A percentile compares a stretch with the other conserved stretches of the same genome.
Conservation (phyloP, 164 flowering plant species). For the Chloranthus sessilifolius region DNA sequence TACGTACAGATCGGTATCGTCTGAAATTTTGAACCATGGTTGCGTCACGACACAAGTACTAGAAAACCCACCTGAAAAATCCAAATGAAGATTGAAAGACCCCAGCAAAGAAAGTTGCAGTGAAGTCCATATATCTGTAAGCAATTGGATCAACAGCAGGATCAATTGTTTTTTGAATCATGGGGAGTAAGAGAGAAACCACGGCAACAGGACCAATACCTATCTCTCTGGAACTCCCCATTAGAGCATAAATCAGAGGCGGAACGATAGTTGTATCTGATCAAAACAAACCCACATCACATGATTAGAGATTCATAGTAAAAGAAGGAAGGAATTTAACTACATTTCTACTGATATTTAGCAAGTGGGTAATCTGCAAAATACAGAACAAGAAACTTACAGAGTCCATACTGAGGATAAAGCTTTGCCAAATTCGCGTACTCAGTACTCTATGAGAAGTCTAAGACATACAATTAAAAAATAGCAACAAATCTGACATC, state of each 20-base stretch:
- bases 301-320: too few species aligned
- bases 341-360: too few species aligned
- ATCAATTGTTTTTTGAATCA: conserved; percentile 48
- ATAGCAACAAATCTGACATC: neutral
- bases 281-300: conserved; percentile 2
- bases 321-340: too few species aligned
- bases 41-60: too few species aligned
- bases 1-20: too few species aligned
- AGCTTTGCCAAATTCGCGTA: conserved; percentile 83
- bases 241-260: conserved; percentile 67
- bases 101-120: conserved; percentile 84
- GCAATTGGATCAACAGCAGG: conserved; percentile 54
- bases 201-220: conserved; percentile 93
- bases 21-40: too few species aligned
- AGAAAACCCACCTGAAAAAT: conserved; percentile 43
- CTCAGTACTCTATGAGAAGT: conserved; percentile 63
- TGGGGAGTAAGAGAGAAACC: conserved; percentile 63
- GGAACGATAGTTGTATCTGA: conserved; percentile 84
- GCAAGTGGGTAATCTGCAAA: too few species aligned
- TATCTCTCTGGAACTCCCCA: conserved; percentile 89
- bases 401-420: conserved; percentile 90
- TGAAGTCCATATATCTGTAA: conserved; percentile 53
- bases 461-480: neutral
- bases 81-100: conserved; percentile 69
- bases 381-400: conserved; percentile 50